Evolutionary conservation across 2,329 filamentous ascomycete genomes (phyloP).

Genomic region (Clonostachys chloroleuca): DNA sequence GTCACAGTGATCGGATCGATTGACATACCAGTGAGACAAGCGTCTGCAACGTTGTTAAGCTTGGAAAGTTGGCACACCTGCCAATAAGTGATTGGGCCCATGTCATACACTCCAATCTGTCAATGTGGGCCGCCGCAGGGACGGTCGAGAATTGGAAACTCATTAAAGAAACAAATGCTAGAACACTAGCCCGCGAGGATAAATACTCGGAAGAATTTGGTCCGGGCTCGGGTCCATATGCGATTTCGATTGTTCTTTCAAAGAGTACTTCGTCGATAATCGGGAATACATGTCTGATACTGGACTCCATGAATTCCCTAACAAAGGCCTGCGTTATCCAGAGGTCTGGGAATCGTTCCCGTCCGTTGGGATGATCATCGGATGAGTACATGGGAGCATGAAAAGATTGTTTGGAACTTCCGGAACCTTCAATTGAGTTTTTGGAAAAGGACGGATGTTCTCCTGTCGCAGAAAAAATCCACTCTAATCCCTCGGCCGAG

Average conservation of each 20-base stretch:
- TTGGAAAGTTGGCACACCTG: slow-evolving; percentile 7
- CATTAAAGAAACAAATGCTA: slow-evolving; percentile 34
- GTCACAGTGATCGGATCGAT: too few relatives aligned
- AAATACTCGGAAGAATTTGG: slow-evolving; percentile 9
- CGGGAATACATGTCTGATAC: slow-evolving; percentile 34
- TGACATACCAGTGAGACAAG: slow-evolving; percentile 32
- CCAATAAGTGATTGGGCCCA: slow-evolving; percentile 13
- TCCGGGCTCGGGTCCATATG: slow-evolving; percentile 22
- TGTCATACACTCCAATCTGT: neutral
- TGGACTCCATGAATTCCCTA: slow-evolving; percentile 6
- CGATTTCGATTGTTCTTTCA: slow-evolving; percentile 27
- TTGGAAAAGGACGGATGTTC: neutral
- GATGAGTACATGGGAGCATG: neutral
- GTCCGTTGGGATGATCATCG: neutral
- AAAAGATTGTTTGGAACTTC: too few relatives aligned
- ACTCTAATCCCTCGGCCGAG: neutral
- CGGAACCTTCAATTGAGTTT: neutral
- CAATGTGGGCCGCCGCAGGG: neutral
- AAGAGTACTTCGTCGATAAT: slow-evolving; percentile 34
- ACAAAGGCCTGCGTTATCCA: slow-evolving; percentile 8
- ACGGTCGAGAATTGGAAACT: neutral
- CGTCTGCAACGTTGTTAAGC: slow-evolving; percentile 29
- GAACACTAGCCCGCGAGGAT: slow-evolving; percentile 32
- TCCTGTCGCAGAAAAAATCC: neutral
- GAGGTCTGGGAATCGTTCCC: neutral